These are phyloP conservation scores for Geum urbanum DNA, from an alignment of 306 rosid genomes.

Conservation along the genomic window DNA sequence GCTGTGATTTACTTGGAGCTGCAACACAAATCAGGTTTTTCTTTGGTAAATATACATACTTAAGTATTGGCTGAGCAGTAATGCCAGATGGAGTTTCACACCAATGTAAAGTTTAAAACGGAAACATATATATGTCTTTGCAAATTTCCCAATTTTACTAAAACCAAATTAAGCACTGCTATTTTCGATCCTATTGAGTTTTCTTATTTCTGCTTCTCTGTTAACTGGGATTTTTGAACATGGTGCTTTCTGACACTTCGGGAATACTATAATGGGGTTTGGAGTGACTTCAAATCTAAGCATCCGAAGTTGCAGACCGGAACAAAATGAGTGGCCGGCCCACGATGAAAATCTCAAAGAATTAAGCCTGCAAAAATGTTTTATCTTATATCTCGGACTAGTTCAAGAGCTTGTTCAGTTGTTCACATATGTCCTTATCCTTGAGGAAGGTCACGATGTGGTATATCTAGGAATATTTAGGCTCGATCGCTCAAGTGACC, in stretches of 20 bases:
- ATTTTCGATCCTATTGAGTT: not conserved
- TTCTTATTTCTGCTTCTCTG: not conserved
- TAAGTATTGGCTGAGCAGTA: not conserved
- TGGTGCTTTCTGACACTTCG: not conserved
- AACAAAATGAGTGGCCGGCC: conserved; percentile 38
- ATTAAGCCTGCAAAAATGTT: not conserved
- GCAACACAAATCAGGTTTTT: not conserved
- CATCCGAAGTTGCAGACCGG: conserved; percentile 11
- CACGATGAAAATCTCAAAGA: conserved; percentile 1
- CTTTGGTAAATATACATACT: not conserved
- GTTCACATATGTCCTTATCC: not conserved
- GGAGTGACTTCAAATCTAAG: conserved; percentile 47
- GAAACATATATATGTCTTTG: not conserved
- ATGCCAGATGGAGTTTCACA: not conserved
- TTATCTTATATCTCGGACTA: conserved; percentile 1
- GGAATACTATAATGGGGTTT: not conserved
- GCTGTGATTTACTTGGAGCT: conserved; percentile 22
- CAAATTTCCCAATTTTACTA: conserved; percentile 17
- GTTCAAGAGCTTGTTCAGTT: conserved; percentile 10
- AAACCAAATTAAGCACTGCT: not conserved
- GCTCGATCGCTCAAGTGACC: not conserved
- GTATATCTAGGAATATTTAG: not conserved
- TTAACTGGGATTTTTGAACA: not conserved
- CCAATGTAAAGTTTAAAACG: not conserved
- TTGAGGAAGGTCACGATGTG: not conserved